These are phyloP conservation scores for Penicillium cinerascens DNA, from an alignment of 495 filamentous ascomycete species.

Conservation along the genomic window DNA sequence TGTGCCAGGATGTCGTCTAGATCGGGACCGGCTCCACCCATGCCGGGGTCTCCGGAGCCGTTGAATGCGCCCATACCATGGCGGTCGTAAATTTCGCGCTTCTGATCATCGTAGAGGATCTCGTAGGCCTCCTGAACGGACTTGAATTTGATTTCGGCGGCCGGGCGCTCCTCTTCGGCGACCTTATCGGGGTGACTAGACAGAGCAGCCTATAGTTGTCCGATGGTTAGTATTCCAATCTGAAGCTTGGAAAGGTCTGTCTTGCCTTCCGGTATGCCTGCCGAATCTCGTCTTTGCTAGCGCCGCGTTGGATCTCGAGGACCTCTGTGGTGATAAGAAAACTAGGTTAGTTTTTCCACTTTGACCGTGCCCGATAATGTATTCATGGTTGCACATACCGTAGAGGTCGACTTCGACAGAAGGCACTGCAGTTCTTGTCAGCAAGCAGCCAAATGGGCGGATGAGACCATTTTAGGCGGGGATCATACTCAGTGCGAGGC, in stretches of 20 bases:
- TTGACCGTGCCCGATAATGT: neutral
- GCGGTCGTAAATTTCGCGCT: conserved; percentile 83
- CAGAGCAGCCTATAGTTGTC: conserved; percentile 66
- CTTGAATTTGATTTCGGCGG: conserved; percentile 89
- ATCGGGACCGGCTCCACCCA: conserved; percentile 67
- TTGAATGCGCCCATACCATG: conserved; percentile 97
- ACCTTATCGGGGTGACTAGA: conserved; percentile 95
- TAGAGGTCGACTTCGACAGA: conserved; percentile 43
- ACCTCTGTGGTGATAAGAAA: conserved; percentile 51
- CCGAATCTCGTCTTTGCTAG: conserved; percentile 82
- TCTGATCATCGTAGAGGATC: conserved; percentile 94
- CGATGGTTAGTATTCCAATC: conserved; percentile 8
- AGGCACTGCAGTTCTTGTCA: conserved; percentile 35
- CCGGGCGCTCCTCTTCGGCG: conserved; percentile 74
- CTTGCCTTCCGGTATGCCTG: conserved; percentile 94
- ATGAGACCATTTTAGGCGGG: neutral
- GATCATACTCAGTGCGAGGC: conserved; percentile 1
- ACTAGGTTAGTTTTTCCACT: conserved; percentile 13
- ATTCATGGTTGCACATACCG: conserved; percentile 26
- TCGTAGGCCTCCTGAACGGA: conserved; percentile 90
- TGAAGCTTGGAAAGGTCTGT: neutral
- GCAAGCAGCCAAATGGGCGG: conserved; percentile 1
- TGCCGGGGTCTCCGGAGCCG: conserved; percentile 58
- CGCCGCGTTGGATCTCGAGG: conserved; percentile 65
- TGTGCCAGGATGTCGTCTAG: conserved; percentile 86